phyloP scores from a whole-genome alignment of 1,284 basidiomycete species.

The Ustilago bromivora region DNA sequence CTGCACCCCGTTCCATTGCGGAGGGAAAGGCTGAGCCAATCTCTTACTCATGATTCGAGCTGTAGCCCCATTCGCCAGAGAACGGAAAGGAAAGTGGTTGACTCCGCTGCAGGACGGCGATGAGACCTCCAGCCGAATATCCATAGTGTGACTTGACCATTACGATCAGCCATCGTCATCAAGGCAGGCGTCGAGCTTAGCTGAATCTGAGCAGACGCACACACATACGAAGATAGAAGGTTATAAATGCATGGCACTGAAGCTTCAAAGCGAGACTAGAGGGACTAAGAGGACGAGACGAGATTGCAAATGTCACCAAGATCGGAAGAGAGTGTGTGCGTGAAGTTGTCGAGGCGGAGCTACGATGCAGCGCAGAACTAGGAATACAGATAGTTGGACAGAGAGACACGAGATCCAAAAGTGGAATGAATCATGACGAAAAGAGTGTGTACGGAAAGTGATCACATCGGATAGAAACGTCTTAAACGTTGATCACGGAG shows the following conservation, averaged over 20 bases:
- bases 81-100: too few species aligned
- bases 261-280: conserved; percentile 1
- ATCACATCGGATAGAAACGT: conserved; percentile 26
- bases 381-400: conserved; percentile 11
- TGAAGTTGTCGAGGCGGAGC: too few species aligned
- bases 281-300: neutral
- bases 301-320: neutral
- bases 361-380: neutral
- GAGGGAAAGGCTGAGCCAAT: too few species aligned
- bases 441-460: neutral
- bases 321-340: neutral
- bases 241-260: neutral
- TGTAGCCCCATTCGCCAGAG: too few species aligned
- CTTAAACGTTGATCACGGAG: conserved; percentile 32
- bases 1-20: too few species aligned
- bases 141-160: too few species aligned
- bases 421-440: neutral
- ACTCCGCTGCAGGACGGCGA: too few species aligned
- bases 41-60: too few species aligned
- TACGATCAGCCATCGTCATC: too few species aligned
- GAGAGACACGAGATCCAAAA: neutral
- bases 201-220: neutral
- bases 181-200: too few species aligned
- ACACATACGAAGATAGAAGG: neutral
- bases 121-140: too few species aligned